A percentile compares a stretch with the other conserved stretches of the same genome.
These are phyloP conservation scores for Aspergillus wentii DNA, from an alignment of 495 filamentous ascomycete species.

Conservation along the genomic window DNA sequence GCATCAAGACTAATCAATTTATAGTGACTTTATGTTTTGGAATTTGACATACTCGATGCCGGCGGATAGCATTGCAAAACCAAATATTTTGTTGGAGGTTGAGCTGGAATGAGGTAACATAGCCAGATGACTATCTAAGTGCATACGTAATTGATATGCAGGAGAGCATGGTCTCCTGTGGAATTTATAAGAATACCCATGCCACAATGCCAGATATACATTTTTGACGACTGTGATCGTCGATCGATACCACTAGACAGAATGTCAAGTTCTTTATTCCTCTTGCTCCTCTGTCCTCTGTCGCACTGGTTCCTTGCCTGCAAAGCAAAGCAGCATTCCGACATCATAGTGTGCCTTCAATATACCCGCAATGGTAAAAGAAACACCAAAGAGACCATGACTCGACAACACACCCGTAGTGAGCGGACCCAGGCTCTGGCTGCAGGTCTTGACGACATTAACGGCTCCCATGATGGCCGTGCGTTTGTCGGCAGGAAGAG, in stretches of 20 bases:
- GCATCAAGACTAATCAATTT: neutral
- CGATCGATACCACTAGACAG: too few species aligned
- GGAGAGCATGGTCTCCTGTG: too few species aligned
- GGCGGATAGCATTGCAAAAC: conserved; percentile 14
- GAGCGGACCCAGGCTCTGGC: conserved; percentile 58
- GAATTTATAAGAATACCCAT: too few species aligned
- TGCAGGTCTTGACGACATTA: conserved; percentile 61
- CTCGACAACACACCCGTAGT: conserved; percentile 67
- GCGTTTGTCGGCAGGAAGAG: conserved; percentile 65
- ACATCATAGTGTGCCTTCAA: conserved; percentile 70
- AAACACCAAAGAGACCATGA: conserved; percentile 59
- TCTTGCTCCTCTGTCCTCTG: too few species aligned
- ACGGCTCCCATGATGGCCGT: conserved; percentile 74
- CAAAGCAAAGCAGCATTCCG: conserved; percentile 65
- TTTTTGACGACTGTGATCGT: too few species aligned
- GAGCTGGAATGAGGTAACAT: conserved; percentile 9
- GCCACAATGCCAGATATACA: too few species aligned
- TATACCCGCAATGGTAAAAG: conserved; percentile 66
- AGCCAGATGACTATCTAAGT: too few species aligned
- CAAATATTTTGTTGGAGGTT: conserved; percentile 22
- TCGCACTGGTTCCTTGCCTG: conserved; percentile 38
- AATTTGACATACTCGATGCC: conserved; percentile 32
- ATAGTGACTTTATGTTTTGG: conserved; percentile 31
- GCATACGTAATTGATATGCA: too few species aligned
- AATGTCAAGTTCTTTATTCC: too few species aligned